Conservation (phyloP, 306 rosid genomes). For the Rosa lucieae region DNA sequence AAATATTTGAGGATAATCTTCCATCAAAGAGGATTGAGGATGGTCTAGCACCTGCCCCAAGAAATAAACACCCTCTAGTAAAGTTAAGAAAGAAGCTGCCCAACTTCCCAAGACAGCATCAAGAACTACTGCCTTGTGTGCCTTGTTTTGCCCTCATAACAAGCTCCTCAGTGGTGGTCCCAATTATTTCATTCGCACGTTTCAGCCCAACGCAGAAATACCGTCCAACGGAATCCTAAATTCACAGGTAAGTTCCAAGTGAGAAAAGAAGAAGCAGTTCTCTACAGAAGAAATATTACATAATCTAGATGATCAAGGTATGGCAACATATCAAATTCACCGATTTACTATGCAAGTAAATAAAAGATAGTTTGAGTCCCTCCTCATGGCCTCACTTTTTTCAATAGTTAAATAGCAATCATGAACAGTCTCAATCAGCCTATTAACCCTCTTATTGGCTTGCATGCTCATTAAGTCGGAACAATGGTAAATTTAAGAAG, state of each 20-base stretch:
- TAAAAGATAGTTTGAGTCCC: neutral
- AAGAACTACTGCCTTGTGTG: conserved; percentile 8
- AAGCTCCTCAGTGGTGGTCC: conserved; percentile 89
- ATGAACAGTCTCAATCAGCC: neutral
- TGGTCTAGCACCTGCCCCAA: conserved; percentile 2
- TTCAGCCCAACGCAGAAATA: conserved; percentile 80
- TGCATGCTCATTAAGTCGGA: neutral
- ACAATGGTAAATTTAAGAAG: neutral
- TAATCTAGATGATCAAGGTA: neutral
- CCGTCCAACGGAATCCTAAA: conserved; percentile 84
- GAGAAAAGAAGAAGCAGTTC: neutral
- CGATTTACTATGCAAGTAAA: neutral
- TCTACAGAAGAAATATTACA: neutral
- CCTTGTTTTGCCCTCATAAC: conserved; percentile 68
- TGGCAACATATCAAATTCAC: neutral
- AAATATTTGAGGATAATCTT: neutral
- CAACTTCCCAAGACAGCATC: neutral
- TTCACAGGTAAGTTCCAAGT: conserved; percentile 7
- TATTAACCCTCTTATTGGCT: neutral
- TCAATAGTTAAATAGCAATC: neutral
- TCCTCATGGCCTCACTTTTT: neutral
- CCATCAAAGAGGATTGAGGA: neutral
- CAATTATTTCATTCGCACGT: conserved; percentile 89
- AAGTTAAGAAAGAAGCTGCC: neutral
- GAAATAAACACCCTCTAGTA: neutral